phyloP scores from a whole-genome alignment of 1,139 yeast species.

The Arxiozyma heterogenica region DNA sequence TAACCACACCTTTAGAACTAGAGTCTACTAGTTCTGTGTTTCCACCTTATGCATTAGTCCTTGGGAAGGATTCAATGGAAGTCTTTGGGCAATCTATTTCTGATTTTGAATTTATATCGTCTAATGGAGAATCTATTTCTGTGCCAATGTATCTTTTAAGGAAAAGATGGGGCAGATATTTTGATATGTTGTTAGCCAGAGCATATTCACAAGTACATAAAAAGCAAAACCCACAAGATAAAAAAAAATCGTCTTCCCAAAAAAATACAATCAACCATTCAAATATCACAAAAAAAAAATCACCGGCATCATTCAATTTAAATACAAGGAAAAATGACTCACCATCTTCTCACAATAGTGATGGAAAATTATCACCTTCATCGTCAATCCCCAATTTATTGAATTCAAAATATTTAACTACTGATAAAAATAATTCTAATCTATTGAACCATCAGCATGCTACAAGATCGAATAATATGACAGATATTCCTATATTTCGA shows the following conservation, averaged over 20 bases:
- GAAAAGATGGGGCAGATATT: constrained; percentile 69
- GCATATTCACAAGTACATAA: constrained; percentile 42
- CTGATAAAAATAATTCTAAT: background rate
- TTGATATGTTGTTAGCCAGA: constrained; percentile 49
- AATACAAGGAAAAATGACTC: background rate
- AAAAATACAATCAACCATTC: background rate
- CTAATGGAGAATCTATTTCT: constrained; percentile 57
- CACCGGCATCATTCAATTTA: background rate
- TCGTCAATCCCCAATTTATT: background rate
- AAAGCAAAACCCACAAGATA: constrained; percentile 12
- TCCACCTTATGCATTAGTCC: constrained; percentile 66
- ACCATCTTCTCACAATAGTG: background rate
- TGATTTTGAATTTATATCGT: constrained; percentile 61
- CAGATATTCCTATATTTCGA: constrained; percentile 39
- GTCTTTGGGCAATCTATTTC: constrained; percentile 54
- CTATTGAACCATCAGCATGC: background rate
- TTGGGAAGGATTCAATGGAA: constrained; percentile 67
- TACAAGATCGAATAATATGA: constrained; percentile 1
- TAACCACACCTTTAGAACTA: constrained; percentile 59
- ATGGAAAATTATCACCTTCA: background rate
- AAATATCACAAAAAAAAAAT: background rate
- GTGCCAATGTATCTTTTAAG: constrained; percentile 51
- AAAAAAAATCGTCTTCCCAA: background rate
- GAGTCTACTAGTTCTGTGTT: constrained; percentile 60
- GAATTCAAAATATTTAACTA: background rate